Evolutionary conservation across 768 basidiomycete genomes (phyloP), one percentile per base, ranked within the genome.

Genomic region (Amanita brunnescens): DNA sequence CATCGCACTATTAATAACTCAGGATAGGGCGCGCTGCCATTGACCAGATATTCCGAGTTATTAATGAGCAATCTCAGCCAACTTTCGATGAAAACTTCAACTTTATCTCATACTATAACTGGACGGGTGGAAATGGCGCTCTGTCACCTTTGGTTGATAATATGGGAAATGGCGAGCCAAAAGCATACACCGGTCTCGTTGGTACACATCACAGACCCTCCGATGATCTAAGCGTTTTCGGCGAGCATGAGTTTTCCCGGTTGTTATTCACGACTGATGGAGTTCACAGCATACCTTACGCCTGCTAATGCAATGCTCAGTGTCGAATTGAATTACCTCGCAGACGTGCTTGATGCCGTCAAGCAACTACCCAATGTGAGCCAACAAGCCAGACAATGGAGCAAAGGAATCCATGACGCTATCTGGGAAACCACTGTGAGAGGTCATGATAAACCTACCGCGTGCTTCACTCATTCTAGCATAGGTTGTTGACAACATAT

Each of bases 281-380:
- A 20, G 29, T 42, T 18, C 9, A 7, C 46, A 87, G 86, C 87
- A 3, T 90, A 86, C 64, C 70, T 87, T 53, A 85, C 80, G 0
- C 81, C 87, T 2, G 87, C 85, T 6, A 90, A 90, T 64, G 87
- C 87, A 6, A 87, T 90, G 85, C 70, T 90, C 49, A 85, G 81
- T 51, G 84, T 89, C 14, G 86, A 90, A 60, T 64, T 88, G 38
- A 66, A 58, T 6, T 70, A 87, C 57, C 62, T 89, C 24, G 83
- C 80, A 0, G 65, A 71, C 12, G 70, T 89, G 21, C 67, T 90
- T 26, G 80, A 85, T 55, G 61, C 65, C 21, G 66, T 71, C 5
- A 67, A 69, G 13, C 66, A 77, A 51, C 67, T 75, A 29, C 64
- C 62, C n/a, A 74, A 80, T 47, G 63, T 84, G 52, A 80, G 78